These are phyloP conservation scores for Geotrichum candidum DNA, from an alignment of 1,139 yeast species.

Conservation along the genomic window DNA sequence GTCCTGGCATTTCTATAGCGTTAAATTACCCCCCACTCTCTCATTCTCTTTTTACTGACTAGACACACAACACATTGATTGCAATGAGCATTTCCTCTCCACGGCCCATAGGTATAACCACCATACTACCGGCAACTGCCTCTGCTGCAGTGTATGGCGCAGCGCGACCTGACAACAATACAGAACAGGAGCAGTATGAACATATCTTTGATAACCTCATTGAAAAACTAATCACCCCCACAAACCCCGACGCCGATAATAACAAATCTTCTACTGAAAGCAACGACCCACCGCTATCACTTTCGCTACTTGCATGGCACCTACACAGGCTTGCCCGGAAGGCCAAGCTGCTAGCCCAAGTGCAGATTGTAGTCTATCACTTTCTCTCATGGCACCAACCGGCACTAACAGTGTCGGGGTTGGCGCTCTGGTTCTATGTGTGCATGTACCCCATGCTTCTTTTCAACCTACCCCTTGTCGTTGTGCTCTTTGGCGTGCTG, in stretches of 20 bases:
- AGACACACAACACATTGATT: background rate
- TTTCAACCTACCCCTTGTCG: constrained; percentile 56
- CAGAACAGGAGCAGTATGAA: constrained; percentile 2
- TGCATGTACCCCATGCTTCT: constrained; percentile 64
- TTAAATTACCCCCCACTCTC: background rate
- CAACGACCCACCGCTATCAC: constrained; percentile 14
- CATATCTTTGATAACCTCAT: constrained; percentile 15
- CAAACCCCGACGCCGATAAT: background rate
- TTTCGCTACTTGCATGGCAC: constrained; percentile 12
- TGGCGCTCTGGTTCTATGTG: constrained; percentile 31
- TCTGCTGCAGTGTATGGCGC: background rate
- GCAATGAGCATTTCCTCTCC: background rate
- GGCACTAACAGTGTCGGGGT: constrained; percentile 29
- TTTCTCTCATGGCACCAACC: constrained; percentile 18
- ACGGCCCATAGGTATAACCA: background rate
- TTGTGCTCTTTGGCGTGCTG: constrained; percentile 52
- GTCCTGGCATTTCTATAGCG: background rate
- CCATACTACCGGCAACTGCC: background rate
- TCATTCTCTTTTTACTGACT: background rate
- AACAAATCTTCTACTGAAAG: background rate
- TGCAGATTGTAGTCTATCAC: background rate
- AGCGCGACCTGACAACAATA: background rate
- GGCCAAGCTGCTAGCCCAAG: background rate
- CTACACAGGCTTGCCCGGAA: background rate
- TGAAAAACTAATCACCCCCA: constrained; percentile 6